phyloP scores from a whole-genome alignment of 169 alveolate species.

The Sarcocystis neurona region DNA sequence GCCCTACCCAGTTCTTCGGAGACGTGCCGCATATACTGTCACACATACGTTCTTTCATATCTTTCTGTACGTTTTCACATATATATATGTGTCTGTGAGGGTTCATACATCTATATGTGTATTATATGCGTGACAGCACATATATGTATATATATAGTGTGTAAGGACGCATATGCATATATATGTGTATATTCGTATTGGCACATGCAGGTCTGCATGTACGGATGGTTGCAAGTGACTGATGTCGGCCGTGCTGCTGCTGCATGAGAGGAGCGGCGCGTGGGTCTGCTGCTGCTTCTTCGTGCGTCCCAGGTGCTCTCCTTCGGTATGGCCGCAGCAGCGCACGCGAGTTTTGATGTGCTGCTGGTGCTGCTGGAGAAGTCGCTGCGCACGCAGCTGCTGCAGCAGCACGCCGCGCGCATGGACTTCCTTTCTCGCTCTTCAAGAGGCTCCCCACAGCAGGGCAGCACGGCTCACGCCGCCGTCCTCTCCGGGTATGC shows the following conservation, averaged over 20 bases:
- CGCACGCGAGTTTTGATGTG: background rate
- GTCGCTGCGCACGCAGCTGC: background rate
- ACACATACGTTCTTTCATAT: too few relatives aligned
- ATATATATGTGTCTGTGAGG: background rate
- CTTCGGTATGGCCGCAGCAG: slow-evolving; percentile 2
- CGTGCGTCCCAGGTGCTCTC: background rate
- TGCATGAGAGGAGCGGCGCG: too few relatives aligned
- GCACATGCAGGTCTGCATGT: background rate
- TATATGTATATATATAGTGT: background rate
- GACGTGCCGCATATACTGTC: too few relatives aligned
- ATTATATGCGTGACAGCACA: too few relatives aligned
- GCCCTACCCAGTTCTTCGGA: too few relatives aligned
- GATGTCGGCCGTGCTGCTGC: background rate
- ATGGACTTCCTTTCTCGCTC: background rate
- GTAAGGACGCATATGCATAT: background rate
- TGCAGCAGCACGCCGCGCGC: background rate
- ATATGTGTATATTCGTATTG: background rate
- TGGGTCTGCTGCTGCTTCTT: background rate
- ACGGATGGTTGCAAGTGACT: background rate
- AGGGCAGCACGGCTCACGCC: too few relatives aligned
- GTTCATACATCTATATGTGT: background rate
- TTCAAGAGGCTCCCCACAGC: background rate
- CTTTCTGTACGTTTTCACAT: too few relatives aligned
- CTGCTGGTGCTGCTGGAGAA: background rate
- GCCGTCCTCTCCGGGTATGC: background rate